These are phyloP conservation scores for Lactarius deliciosus DNA, from an alignment of 768 basidiomycete genomes.

Conservation along the genomic window DNA sequence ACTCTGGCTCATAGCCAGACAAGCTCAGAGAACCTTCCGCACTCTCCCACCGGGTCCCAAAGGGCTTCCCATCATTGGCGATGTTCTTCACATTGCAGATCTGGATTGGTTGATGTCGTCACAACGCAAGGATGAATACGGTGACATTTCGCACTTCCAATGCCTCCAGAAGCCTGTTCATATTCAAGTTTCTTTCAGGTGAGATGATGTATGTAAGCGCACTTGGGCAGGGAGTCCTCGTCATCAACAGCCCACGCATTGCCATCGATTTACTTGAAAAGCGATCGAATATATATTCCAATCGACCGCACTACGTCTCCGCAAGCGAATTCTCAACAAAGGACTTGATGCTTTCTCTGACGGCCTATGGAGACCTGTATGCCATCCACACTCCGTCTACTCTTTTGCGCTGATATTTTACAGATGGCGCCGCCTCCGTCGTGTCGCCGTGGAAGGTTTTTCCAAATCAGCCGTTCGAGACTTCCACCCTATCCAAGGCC, in stretches of 20 bases:
- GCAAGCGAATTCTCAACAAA: slow-evolving; percentile 35
- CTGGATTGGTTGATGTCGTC: background rate
- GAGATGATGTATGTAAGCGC: slow-evolving; percentile 35
- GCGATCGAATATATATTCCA: background rate
- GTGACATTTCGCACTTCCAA: background rate
- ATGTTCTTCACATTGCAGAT: background rate
- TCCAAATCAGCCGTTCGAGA: slow-evolving; percentile 33
- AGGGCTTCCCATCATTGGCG: background rate
- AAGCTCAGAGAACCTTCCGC: background rate
- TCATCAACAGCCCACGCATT: slow-evolving; percentile 34
- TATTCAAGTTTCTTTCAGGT: slow-evolving; percentile 31
- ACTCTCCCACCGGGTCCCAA: background rate
- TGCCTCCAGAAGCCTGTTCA: background rate
- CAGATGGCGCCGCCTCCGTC: slow-evolving; percentile 32
- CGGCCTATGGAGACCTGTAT: slow-evolving; percentile 30
- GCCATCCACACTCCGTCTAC: background rate
- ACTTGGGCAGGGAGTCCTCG: slow-evolving; percentile 34
- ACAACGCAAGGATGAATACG: background rate
- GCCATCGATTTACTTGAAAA: slow-evolving; percentile 34
- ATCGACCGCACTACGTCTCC: slow-evolving; percentile 26
- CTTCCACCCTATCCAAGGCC: slow-evolving; percentile 35
- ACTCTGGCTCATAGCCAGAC: background rate
- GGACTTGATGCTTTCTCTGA: slow-evolving; percentile 31
- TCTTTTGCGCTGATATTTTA: background rate
- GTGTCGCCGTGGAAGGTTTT: slow-evolving; percentile 30